Evolutionary conservation across 176 grass and related monocot species (phyloP).

Genomic region (Carex pumila): DNA sequence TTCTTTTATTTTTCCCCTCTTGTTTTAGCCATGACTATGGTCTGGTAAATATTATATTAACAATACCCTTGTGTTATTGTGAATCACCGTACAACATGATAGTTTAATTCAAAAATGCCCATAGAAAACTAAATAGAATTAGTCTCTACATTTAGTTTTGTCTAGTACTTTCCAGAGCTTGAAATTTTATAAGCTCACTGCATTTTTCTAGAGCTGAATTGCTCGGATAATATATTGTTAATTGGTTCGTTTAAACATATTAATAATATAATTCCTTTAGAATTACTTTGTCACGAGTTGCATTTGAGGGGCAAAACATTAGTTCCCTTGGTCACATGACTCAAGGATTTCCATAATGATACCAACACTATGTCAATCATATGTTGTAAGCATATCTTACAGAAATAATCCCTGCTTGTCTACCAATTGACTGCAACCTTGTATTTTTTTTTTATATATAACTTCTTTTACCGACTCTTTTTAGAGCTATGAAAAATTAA

Average conservation of each 20-base stretch:
- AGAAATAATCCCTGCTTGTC: background rate
- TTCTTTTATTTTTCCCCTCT: background rate
- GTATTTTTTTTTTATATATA: background rate
- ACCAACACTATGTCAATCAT: background rate
- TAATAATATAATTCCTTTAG: background rate
- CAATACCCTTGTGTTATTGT: background rate
- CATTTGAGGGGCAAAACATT: background rate
- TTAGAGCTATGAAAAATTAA: background rate
- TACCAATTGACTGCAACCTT: conserved; percentile 14
- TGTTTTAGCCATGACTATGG: background rate
- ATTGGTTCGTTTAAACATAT: background rate
- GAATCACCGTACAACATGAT: background rate
- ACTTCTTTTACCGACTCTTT: background rate
- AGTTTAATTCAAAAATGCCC: background rate
- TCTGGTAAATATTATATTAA: background rate
- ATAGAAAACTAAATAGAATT: background rate
- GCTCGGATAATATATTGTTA: background rate
- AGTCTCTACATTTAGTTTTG: background rate
- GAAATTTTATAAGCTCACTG: background rate
- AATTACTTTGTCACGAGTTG: background rate
- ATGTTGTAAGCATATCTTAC: background rate
- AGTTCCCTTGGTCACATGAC: background rate
- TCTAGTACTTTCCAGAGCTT: background rate
- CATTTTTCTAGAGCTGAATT: background rate
- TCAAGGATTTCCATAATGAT: background rate